Conservation (phyloP, 495 filamentous ascomycete species). For the Monascus purpureus region DNA sequence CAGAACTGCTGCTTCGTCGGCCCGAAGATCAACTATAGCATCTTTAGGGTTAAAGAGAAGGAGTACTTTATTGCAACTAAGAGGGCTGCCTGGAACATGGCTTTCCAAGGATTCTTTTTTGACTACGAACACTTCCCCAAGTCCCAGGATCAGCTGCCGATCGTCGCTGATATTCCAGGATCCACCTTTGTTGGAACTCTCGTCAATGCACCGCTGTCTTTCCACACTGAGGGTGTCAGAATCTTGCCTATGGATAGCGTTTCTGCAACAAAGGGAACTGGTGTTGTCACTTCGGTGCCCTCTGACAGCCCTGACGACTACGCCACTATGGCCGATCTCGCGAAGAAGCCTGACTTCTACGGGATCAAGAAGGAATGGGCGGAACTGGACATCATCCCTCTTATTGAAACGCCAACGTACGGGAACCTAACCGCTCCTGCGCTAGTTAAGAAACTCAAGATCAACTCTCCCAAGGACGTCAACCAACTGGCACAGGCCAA, state of each 20-base stretch:
- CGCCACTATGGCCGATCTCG: conserved; percentile 72
- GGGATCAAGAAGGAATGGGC: conserved; percentile 96
- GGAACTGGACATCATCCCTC: conserved; percentile 69
- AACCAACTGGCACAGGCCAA: conserved; percentile 88
- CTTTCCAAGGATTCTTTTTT: conserved; percentile 79
- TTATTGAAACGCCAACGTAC: conserved; percentile 84
- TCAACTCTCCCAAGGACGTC: conserved; percentile 85
- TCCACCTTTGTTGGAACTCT: conserved; percentile 74
- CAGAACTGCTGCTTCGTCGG: conserved; percentile 94
- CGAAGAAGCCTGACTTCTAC: conserved; percentile 96
- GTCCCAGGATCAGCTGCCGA: conserved; percentile 32
- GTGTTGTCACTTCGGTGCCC: conserved; percentile 89
- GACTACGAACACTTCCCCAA: conserved; percentile 60
- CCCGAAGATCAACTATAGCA: conserved; percentile 76
- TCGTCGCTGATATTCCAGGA: conserved; percentile 53
- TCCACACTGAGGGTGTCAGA: conserved; percentile 67
- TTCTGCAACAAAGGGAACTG: conserved; percentile 84
- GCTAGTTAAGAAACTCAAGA: conserved; percentile 87
- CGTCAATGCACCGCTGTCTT: conserved; percentile 78
- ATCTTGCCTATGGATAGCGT: conserved; percentile 94
- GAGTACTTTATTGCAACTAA: conserved; percentile 81
- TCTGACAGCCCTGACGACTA: conserved; percentile 95
- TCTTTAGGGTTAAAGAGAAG: conserved; percentile 71
- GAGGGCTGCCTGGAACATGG: conserved; percentile 87
- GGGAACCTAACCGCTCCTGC: conserved; percentile 71